Evolutionary conservation across 2,329 filamentous ascomycete species (phyloP), one percentile per base, ranked within the genome.

Genomic region (Tolypocladium cylindrosporum): DNA sequence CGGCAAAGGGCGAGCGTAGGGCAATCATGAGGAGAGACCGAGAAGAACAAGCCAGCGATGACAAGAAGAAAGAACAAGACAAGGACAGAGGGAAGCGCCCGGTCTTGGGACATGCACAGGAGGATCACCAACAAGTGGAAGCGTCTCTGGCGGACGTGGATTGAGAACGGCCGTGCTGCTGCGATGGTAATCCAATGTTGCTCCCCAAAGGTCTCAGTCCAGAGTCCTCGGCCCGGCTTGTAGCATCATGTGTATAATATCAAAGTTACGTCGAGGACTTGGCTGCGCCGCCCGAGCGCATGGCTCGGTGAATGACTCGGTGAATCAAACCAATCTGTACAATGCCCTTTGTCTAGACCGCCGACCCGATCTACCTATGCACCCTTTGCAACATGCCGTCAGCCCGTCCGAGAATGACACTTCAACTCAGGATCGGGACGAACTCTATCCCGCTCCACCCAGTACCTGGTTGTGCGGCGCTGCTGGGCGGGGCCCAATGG

Each of bases 1-100:
- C 75, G 39, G 75, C 74, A 41, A 90, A 89, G 71, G 75, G 81
- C 45, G 77, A 81, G 63, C 75, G 83, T 56, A 75, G 75, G 60
- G 72, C 75, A n/a, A 68, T 69, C 9, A 70, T 66, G 58, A 68
- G 66, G 58, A 61, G 66, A 52, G 61, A 66, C 41, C 62, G 56
- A 62, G 58, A 50, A n/a, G 59, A 61, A 59, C 36, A 37, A 10
- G 27, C 39, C 10, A 45, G 40, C 45, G 45, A 19, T 8, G 43
- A 48, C 13, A 24, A 31, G 27, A 34, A 50, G 27, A 34, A 14
- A n/a, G 21, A 34, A 10, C 16, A 34, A 19, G 27, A 34, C 4
- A 34, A 16, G n/a, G 27, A n/a, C 24, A 45, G 13, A 34, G 27
- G 4, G 66, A 68, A 45, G 19, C 21, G 31, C 41, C 27, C 9